A percentile compares a stretch with the other conserved stretches of the same genome.
These are phyloP conservation scores for Acanthochlamys bracteata DNA, from an alignment of 106 monocot genomes.

Conservation along the genomic window DNA sequence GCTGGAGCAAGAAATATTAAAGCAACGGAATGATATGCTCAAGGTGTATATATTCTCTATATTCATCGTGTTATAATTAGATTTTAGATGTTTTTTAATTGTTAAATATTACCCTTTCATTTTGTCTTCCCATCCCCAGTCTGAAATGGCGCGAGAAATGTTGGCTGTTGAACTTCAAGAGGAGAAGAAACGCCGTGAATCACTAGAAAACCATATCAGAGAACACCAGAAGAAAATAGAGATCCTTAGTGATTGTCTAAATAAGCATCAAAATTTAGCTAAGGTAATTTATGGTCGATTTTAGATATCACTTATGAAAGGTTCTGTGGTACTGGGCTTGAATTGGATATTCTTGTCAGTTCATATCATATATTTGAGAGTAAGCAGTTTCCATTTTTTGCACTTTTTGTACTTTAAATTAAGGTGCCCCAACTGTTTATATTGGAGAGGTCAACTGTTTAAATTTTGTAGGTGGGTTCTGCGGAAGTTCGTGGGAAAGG, in stretches of 20 bases:
- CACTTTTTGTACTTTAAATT: no score
- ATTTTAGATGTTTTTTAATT: no score
- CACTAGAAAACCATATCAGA: slow-evolving; percentile 21
- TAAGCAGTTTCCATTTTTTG: no score
- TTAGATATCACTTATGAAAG: no score
- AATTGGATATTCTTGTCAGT: no score
- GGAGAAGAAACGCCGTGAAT: slow-evolving; percentile 49
- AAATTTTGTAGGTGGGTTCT: slow-evolving; percentile 15
- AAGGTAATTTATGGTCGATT: slow-evolving; percentile 23
- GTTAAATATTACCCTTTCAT: no score
- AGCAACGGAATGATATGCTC: slow-evolving; percentile 95
- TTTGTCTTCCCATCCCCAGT: slow-evolving; percentile 20
- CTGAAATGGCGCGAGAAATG: slow-evolving; percentile 58
- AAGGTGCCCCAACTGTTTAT: no score
- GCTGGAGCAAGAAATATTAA: slow-evolving; percentile 83
- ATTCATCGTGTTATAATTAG: not conserved
- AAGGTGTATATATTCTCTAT: slow-evolving; percentile 32
- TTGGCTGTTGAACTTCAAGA: slow-evolving; percentile 64
- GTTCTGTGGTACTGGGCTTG: no score
- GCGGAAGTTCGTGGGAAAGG: slow-evolving; percentile 6
- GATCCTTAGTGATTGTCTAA: slow-evolving; percentile 14
- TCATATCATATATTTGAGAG: no score
- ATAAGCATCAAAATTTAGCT: slow-evolving; percentile 9
- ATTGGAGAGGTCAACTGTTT: not conserved
- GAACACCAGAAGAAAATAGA: slow-evolving; percentile 46